Evolutionary conservation across 2,329 filamentous ascomycete species (phyloP), one percentile per base, ranked within the genome.

Genomic region (Penicillium thymicola): DNA sequence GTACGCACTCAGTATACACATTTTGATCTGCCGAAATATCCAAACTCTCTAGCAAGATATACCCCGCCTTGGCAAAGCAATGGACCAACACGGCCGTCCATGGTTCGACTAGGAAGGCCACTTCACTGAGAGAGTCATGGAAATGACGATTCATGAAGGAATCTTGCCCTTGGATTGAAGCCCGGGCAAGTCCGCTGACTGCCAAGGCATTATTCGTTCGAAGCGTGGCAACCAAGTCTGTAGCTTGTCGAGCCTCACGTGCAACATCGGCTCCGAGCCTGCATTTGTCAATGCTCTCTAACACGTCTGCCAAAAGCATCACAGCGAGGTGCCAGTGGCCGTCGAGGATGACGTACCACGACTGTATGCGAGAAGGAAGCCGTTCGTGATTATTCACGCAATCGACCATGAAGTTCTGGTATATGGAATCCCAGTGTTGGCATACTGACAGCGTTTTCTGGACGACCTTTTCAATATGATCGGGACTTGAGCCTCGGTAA

Each of bases 261-360:
- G 63, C 56, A 13, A 36, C 23, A 4, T 63, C 59, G 6, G 57
- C 55, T 6, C 65, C 51, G 6, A 63, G 56, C 4, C 37, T 21
- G 23, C 43, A 48, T 7, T 75, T 71, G 50, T 85, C 82, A 23
- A 84, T 76, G 27, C 75, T 67, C 45, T 81, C 79, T 13, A 86
- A 71, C 4, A 80, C 66, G 54, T 86, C 83, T 34, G 82, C 80
- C 5, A 85, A 70, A 25, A 85, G 72, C 41, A 86, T 76, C 0
- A 78, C 76, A 2, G 78, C 83, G 3, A 85, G 77, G 59, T 85
- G 81, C 79, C 82, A 86, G 60, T 85, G 84, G 0, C 79, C 81
- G 0, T 78, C 73, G 25, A 86, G 76, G 51, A 82, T 80, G 14
- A 84, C 76, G 58, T 84, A 85, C 83, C 83, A 86, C 41, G 82